A percentile compares a stretch with the other conserved stretches of the same genome.
Evolutionary conservation across 1,284 basidiomycete species (phyloP).

Genomic region (Abortiporus biennis): DNA sequence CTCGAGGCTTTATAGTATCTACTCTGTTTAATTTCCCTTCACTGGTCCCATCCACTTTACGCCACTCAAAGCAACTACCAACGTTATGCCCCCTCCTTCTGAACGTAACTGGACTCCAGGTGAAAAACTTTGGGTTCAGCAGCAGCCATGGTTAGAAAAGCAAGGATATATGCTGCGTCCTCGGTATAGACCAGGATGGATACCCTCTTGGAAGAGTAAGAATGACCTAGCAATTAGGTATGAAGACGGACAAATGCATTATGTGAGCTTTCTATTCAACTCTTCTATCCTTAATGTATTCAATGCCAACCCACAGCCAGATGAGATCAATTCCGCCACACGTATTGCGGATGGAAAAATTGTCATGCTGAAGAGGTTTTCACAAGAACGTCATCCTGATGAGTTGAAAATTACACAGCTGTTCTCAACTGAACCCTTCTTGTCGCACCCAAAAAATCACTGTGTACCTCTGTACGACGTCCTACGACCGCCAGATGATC

Average conservation of each 20-base stretch:
- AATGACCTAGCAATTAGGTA: no score
- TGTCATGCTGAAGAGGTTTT: slow-evolving; percentile 16
- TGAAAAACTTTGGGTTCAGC: slow-evolving; percentile 9
- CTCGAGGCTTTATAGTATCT: no score
- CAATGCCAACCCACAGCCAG: background rate
- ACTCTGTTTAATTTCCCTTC: no score
- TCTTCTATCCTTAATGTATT: background rate
- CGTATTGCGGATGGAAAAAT: slow-evolving; percentile 14
- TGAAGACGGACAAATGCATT: slow-evolving; percentile 3
- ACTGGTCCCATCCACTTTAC: no score
- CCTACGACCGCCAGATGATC: slow-evolving; percentile 13
- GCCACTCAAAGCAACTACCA: no score
- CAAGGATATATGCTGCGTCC: slow-evolving; percentile 14
- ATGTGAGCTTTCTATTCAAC: no score
- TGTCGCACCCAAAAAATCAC: slow-evolving; percentile 19
- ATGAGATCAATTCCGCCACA: slow-evolving; percentile 17
- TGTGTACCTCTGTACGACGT: slow-evolving; percentile 21
- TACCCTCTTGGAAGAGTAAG: slow-evolving; percentile 16
- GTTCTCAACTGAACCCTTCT: slow-evolving; percentile 12
- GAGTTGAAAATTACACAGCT: slow-evolving; percentile 17
- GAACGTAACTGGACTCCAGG: no score
- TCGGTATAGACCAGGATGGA: slow-evolving; percentile 14
- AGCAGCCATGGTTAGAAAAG: slow-evolving; percentile 14
- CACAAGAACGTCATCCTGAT: background rate
- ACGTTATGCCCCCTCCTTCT: no score